Evolutionary conservation across 2,329 filamentous ascomycete genomes (phyloP).

Genomic region (Talaromyces verruculosus): DNA sequence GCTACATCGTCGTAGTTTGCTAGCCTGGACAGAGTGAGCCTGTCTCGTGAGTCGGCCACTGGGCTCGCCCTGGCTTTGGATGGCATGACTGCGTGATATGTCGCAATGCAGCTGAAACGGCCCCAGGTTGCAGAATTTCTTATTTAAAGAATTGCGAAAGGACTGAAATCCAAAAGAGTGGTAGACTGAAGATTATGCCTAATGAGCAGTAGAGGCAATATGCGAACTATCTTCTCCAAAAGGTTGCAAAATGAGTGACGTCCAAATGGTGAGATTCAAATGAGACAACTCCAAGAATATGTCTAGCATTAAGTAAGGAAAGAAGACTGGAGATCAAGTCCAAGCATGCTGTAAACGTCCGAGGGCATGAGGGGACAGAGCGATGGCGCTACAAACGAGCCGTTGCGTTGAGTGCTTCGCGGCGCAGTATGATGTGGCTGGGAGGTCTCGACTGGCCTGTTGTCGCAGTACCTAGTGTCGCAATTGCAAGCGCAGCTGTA

Average conservation of each 20-base stretch:
- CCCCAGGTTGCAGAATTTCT: too few species aligned
- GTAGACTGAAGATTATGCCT: neutral
- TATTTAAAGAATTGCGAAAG: too few species aligned
- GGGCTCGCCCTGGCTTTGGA: constrained; percentile 36
- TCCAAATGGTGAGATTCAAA: neutral
- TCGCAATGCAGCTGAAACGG: too few species aligned
- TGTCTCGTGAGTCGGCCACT: constrained; percentile 55
- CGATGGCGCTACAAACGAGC: constrained; percentile 13
- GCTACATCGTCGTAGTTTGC: constrained; percentile 93
- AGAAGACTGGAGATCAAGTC: neutral
- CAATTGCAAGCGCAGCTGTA: neutral
- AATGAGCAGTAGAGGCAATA: neutral
- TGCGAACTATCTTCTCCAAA: neutral
- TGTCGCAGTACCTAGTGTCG: neutral
- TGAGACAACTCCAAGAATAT: neutral
- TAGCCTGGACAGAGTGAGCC: constrained; percentile 81
- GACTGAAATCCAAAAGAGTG: too few species aligned
- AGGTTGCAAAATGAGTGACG: neutral
- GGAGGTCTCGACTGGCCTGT: constrained; percentile 3
- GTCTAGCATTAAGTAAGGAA: neutral
- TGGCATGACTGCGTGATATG: constrained; percentile 30
- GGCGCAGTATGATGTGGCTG: constrained; percentile 13
- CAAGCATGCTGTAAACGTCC: constrained; percentile 10
- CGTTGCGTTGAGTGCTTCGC: constrained; percentile 9
- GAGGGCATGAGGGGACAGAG: constrained; percentile 13